Evolutionary conservation across 2,329 filamentous ascomycete species (phyloP).

Genomic region (Tolypocladium tropicale): DNA sequence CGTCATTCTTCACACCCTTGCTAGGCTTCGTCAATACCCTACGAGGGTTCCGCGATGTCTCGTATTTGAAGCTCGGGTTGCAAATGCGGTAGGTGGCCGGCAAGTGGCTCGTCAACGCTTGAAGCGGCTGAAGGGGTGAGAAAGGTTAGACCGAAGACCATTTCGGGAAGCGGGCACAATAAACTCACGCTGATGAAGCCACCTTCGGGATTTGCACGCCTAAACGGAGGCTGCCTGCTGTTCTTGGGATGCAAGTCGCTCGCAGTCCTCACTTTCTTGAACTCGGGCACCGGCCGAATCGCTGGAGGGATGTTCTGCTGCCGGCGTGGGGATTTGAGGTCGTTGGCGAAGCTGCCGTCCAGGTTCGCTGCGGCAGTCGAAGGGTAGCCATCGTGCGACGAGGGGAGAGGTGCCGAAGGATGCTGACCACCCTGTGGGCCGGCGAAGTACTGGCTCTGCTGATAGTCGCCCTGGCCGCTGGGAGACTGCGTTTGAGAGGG

Average conservation of each 20-base stretch:
- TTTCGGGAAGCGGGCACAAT: not conserved
- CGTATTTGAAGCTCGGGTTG: slow-evolving; percentile 97
- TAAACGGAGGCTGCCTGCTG: slow-evolving; percentile 79
- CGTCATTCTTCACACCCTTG: slow-evolving; percentile 97
- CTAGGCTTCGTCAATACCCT: slow-evolving; percentile 95
- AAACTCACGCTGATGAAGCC: slow-evolving; percentile 87
- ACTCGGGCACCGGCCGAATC: slow-evolving; percentile 69
- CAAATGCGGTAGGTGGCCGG: slow-evolving; percentile 96
- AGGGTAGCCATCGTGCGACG: slow-evolving; percentile 61
- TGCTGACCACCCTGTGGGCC: slow-evolving; percentile 46
- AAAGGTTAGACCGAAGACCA: not conserved
- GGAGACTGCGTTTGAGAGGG: slow-evolving; percentile 65
- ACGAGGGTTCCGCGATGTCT: slow-evolving; percentile 91
- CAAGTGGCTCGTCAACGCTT: slow-evolving; percentile 87
- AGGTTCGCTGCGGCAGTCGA: slow-evolving; percentile 62
- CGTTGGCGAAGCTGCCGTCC: slow-evolving; percentile 51
- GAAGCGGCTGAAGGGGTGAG: slow-evolving; percentile 58
- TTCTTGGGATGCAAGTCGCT: slow-evolving; percentile 73
- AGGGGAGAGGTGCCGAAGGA: slow-evolving; percentile 60
- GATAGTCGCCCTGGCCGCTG: slow-evolving; percentile 54
- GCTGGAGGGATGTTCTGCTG: slow-evolving; percentile 38
- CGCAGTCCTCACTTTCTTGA: slow-evolving; percentile 64
- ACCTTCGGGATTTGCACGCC: slow-evolving; percentile 89
- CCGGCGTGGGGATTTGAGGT: slow-evolving; percentile 48
- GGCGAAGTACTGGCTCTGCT: slow-evolving; percentile 48